A percentile compares a stretch with the other conserved stretches of the same genome.
Conservation (phyloP, 345 rosid species). For the Diplotaxis tenuifolia region DNA sequence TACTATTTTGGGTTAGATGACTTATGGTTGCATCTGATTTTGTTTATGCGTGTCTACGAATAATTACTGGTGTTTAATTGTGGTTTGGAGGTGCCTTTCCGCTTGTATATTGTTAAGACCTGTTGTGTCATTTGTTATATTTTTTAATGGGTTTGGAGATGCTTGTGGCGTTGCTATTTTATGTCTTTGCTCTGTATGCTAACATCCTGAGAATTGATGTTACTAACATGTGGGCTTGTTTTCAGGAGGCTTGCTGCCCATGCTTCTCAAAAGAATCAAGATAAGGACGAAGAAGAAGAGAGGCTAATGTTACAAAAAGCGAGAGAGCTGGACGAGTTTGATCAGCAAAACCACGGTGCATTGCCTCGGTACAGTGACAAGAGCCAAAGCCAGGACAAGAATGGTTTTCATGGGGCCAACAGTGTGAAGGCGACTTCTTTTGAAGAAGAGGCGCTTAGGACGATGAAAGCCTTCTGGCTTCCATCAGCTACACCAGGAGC, state of each 20-base stretch:
- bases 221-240: background rate
- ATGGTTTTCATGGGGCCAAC: slow-evolving; percentile 91
- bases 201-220: background rate
- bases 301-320: slow-evolving; percentile 64
- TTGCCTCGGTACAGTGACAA: slow-evolving; percentile 77
- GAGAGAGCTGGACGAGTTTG: slow-evolving; percentile 84
- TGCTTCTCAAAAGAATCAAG: slow-evolving; percentile 49
- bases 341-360: slow-evolving; percentile 96
- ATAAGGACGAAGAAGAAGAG: slow-evolving; percentile 84
- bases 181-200: background rate
- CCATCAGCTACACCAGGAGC: slow-evolving; percentile 99
- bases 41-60: slow-evolving; percentile 1
- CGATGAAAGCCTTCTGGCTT: slow-evolving; percentile 98
- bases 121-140: background rate
- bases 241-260: slow-evolving; percentile 14
- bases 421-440: slow-evolving; percentile 87
- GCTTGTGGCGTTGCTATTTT: no score
- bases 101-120: background rate
- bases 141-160: background rate
- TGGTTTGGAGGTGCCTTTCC: background rate
- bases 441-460: slow-evolving; percentile 93
- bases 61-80: background rate
- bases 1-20: background rate
- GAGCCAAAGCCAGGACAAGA: slow-evolving; percentile 67
- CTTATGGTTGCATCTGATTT: background rate